phyloP scores from a whole-genome alignment of 495 filamentous ascomycete species.

The Xylaria sp. region DNA sequence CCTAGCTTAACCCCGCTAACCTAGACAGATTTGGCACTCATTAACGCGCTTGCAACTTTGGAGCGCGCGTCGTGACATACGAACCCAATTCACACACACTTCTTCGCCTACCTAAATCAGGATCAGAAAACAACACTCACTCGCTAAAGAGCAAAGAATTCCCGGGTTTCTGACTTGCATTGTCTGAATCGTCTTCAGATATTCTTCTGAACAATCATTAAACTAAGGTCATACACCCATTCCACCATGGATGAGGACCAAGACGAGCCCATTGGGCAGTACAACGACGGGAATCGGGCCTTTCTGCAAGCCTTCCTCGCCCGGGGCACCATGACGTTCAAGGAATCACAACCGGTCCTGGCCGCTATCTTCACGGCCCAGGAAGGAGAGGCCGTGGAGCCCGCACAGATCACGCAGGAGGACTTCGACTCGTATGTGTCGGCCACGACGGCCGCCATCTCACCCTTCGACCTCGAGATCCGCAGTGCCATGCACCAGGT shows the following conservation, averaged over 20 bases:
- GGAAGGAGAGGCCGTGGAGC: constrained; percentile 48
- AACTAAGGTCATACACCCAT: background rate
- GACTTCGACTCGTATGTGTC: constrained; percentile 73
- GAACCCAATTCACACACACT: background rate
- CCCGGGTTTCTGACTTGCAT: background rate
- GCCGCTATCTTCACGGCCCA: constrained; percentile 72
- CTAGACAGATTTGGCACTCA: constrained; percentile 13
- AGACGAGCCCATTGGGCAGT: constrained; percentile 30
- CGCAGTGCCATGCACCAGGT: constrained; percentile 71
- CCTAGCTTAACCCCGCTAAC: background rate
- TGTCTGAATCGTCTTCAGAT: background rate
- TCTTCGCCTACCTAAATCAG: background rate
- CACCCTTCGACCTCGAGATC: constrained; percentile 86
- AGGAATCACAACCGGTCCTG: constrained; percentile 73
- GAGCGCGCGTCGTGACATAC: background rate
- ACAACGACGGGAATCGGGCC: constrained; percentile 76
- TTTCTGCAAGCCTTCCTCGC: constrained; percentile 92
- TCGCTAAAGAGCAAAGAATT: background rate
- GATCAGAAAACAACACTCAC: background rate
- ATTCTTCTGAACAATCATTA: no score
- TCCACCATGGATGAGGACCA: constrained; percentile 25
- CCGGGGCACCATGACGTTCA: constrained; percentile 74
- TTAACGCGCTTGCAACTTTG: constrained; percentile 13
- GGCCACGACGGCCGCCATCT: constrained; percentile 72
- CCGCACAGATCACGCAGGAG: constrained; percentile 68